Evolutionary conservation across 805 yeast species (phyloP).

Genomic region (Metschnikowia cerradonensis): DNA sequence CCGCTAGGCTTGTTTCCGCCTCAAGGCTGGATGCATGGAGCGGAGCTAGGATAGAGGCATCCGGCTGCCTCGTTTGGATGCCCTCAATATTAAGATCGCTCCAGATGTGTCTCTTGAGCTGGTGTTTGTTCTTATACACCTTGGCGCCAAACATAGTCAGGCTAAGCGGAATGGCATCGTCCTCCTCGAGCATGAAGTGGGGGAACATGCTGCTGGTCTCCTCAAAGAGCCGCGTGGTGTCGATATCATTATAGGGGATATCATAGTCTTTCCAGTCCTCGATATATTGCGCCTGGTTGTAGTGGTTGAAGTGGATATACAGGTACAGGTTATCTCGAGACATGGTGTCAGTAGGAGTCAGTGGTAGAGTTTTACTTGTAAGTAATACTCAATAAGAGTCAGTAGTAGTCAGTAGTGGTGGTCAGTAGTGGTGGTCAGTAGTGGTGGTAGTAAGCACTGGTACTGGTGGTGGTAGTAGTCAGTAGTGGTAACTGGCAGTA

Average conservation of each 20-base stretch:
- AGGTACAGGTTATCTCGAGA: constrained; percentile 19
- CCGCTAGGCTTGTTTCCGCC: constrained; percentile 24
- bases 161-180: constrained; percentile 32
- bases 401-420: too few species aligned
- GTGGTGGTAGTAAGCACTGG: too few species aligned
- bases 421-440: too few species aligned
- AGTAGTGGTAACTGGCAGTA: too few species aligned
- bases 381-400: too few species aligned
- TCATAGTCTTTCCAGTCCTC: constrained; percentile 41
- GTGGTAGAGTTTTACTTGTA: too few species aligned
- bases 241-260: constrained; percentile 40
- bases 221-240: constrained; percentile 34
- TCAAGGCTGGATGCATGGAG: constrained; percentile 13
- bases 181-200: constrained; percentile 33
- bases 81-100: constrained; percentile 29
- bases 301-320: constrained; percentile 34
- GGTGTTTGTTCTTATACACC: constrained; percentile 29
- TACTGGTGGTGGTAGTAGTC: too few species aligned
- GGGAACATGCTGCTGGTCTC: constrained; percentile 37
- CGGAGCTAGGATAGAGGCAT: constrained; percentile 32
- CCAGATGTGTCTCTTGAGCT: constrained; percentile 33
- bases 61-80: constrained; percentile 25
- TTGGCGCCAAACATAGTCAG: constrained; percentile 39
- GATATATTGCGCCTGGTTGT: constrained; percentile 38
- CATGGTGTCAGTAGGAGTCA: neutral